These are phyloP conservation scores for Phytopythium mirpurense DNA, from an alignment of 352 stramenopile species.

Conservation along the genomic window DNA sequence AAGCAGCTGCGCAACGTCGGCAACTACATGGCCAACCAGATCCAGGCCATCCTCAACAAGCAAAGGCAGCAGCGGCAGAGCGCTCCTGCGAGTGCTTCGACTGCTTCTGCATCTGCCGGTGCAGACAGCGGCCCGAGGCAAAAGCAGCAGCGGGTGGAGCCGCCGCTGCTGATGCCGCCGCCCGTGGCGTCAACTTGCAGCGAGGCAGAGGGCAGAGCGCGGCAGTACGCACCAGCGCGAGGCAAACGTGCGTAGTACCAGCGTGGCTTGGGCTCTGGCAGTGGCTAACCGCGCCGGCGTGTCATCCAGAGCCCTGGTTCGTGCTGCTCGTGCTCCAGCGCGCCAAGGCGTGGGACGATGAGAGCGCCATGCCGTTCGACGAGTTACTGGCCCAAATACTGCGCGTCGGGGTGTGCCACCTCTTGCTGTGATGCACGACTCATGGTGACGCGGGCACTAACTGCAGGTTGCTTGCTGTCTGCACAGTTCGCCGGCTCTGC, in stretches of 20 bases:
- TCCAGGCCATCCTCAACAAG: conserved; percentile 68
- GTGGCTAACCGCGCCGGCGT: neutral
- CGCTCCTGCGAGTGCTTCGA: neutral
- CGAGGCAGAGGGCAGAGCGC: conserved; percentile 9
- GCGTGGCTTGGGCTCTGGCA: neutral
- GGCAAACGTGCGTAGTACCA: conserved; percentile 43
- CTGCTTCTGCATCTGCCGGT: neutral
- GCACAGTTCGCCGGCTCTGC: conserved; percentile 58
- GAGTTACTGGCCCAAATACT: conserved; percentile 47
- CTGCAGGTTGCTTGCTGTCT: neutral
- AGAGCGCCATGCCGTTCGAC: conserved; percentile 29
- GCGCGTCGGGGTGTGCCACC: conserved; percentile 30
- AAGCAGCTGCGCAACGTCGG: conserved; percentile 69
- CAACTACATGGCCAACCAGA: conserved; percentile 86
- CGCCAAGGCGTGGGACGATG: conserved; percentile 26
- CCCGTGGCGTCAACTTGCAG: neutral
- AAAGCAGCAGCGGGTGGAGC: conserved; percentile 8
- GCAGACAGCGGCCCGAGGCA: neutral
- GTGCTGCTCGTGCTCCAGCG: conserved; percentile 52
- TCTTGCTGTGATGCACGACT: neutral
- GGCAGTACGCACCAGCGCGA: conserved; percentile 45
- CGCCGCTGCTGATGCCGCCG: conserved; percentile 1
- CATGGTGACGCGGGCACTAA: neutral
- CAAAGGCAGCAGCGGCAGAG: no score
- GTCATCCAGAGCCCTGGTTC: conserved; percentile 84